Evolutionary conservation across 2,329 filamentous ascomycete species (phyloP).

Genomic region (Colletotrichum plurivorum): DNA sequence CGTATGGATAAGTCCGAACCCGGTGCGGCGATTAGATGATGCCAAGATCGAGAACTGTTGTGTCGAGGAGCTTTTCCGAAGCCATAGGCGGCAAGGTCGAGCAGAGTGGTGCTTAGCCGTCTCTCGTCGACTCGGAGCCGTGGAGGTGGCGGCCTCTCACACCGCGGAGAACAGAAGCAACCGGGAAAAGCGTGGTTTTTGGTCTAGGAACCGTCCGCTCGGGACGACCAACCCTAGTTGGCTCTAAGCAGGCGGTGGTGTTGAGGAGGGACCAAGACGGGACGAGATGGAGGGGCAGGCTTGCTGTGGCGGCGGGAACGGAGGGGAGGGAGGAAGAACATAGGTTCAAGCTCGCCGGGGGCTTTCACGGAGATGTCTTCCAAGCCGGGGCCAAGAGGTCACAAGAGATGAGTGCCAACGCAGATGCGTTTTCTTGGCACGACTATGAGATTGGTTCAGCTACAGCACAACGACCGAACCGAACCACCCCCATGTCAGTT

Average conservation of each 20-base stretch:
- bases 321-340: too few species aligned
- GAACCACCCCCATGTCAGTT: too few species aligned
- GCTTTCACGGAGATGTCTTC: neutral
- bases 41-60: neutral
- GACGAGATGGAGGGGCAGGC: neutral
- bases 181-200: neutral
- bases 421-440: slow-evolving; percentile 12
- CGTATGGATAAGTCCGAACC: neutral
- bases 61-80: slow-evolving; percentile 17
- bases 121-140: neutral
- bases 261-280: neutral
- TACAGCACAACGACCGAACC: too few species aligned
- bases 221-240: slow-evolving; percentile 1
- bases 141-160: neutral
- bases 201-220: neutral
- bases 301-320: neutral
- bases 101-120: slow-evolving; percentile 10
- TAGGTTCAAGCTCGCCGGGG: neutral
- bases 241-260: neutral
- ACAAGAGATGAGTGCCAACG: slow-evolving; percentile 26
- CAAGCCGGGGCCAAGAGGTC: slow-evolving; percentile 5
- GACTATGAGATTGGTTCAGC: too few species aligned
- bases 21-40: neutral
- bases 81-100: slow-evolving; percentile 3
- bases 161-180: neutral